Evolutionary conservation across 1,139 yeast genomes (phyloP), one percentile per base, ranked within the genome.

Genomic region (Blastobotrys malaysiensis): DNA sequence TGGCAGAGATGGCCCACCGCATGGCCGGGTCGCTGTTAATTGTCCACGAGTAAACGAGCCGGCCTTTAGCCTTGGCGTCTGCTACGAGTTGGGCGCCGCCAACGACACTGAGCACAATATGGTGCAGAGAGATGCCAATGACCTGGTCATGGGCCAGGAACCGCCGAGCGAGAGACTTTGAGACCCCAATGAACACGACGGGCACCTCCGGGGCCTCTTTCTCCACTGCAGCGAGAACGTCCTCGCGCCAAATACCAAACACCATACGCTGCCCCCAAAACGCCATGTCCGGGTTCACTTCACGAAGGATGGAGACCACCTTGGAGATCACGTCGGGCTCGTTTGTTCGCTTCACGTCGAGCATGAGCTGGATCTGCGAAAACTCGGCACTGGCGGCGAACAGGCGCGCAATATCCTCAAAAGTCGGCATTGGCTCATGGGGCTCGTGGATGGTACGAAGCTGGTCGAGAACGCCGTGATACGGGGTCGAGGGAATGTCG

Each of bases 241-340:
- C 80, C 51, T 84, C 67, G 59, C 80, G 75, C 98, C 98, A 93
- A 36, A 91, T 70, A 0, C 98, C 98, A 66, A 89, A 81, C 53
- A 86, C 84, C 49, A 89, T 72, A 49, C 81, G 78, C 31, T 76
- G 73, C 53, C 78, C 76, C 97, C 97, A 91, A 72, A 77, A 87
- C 9, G 58, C 56, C 44, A 81, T 55, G 65, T 86, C 84, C 20
- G 73, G 65, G 45, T 79, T 73, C 5, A 79, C 79, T 3, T 70
- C 66, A 22, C 76, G 59, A 64, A 89, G 70, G 27, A 76, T 79
- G 22, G 76, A 66, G 24, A 84, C 71, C 9, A 88, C 72, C 61
- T 77, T 74, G 49, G 78, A 75, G 53, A 84, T 69, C 3, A 90
- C 75, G 52, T 77, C 71, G 16, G 84, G 79, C 36, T 84, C 82